phyloP scores from a whole-genome alignment of 441 rosid genomes.

The Aquilaria agallochum region DNA sequence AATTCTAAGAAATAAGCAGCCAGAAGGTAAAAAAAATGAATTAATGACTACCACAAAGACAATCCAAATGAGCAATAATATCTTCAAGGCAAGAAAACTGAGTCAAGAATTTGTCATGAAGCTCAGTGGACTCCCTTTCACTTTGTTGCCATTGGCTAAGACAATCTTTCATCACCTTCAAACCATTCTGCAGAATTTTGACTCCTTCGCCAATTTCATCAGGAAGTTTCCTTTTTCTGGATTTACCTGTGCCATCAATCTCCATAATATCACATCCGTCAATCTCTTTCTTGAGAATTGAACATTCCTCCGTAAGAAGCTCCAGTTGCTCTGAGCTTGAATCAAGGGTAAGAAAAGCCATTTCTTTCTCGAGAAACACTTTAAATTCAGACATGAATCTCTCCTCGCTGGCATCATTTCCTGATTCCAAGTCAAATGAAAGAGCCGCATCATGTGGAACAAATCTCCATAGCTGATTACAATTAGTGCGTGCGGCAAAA shows the following conservation, averaged over 20 bases:
- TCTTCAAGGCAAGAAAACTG: slow-evolving; percentile 70
- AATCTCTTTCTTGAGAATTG: slow-evolving; percentile 36
- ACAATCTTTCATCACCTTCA: slow-evolving; percentile 60
- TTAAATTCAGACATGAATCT: slow-evolving; percentile 75
- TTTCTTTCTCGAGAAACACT: slow-evolving; percentile 79
- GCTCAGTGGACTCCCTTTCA: slow-evolving; percentile 34
- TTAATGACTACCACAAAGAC: slow-evolving; percentile 32
- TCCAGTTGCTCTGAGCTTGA: slow-evolving; percentile 44
- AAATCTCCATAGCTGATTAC: slow-evolving; percentile 85
- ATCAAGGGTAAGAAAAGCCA: slow-evolving; percentile 35
- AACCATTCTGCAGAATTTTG: slow-evolving; percentile 67
- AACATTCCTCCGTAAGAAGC: slow-evolving; percentile 57
- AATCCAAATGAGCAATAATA: slow-evolving; percentile 45
- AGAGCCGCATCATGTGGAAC: slow-evolving; percentile 82
- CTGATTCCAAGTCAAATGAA: slow-evolving; percentile 53
- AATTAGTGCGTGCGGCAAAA: slow-evolving; percentile 75
- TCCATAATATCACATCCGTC: slow-evolving; percentile 24
- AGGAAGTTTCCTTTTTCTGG: slow-evolving; percentile 78
- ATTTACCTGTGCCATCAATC: slow-evolving; percentile 28
- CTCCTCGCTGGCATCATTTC: slow-evolving; percentile 56
- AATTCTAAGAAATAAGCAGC: not conserved
- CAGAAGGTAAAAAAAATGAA: not conserved
- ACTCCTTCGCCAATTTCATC: slow-evolving; percentile 71
- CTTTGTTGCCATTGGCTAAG: slow-evolving; percentile 58
- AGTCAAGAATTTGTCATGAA: slow-evolving; percentile 49